Conservation (phyloP, 2,329 filamentous ascomycete species). For the Drechslerella dactyloides region DNA sequence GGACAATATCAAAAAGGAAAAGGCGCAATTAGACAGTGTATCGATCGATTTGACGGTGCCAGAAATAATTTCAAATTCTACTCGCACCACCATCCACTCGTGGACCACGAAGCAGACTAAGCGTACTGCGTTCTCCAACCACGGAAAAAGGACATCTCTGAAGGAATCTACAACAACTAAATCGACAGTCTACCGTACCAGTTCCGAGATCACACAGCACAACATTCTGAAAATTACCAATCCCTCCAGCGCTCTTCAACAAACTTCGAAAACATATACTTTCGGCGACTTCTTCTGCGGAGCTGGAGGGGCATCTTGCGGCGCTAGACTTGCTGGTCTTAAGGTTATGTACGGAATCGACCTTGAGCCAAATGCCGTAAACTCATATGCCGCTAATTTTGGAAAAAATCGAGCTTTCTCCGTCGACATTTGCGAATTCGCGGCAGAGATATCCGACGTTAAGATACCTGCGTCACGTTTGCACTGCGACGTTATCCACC, state of each 20-base stretch:
- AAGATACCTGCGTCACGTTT: constrained; percentile 55
- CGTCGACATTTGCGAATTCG: constrained; percentile 61
- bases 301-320: constrained; percentile 73
- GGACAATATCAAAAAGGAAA: constrained; percentile 2
- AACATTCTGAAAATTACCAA: not conserved
- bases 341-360: constrained; percentile 70
- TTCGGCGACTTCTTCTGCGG: constrained; percentile 76
- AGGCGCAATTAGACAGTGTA: constrained; percentile 1
- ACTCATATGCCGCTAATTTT: constrained; percentile 67
- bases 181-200: not conserved
- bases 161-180: too few species aligned
- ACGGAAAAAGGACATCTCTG: too few species aligned
- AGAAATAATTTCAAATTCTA: not conserved
- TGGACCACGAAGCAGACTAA: not conserved
- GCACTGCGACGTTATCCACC: constrained; percentile 72
- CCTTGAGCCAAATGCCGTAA: constrained; percentile 64
- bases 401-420: constrained; percentile 58
- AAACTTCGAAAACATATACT: constrained; percentile 61
- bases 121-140: not conserved
- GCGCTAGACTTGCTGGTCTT: constrained; percentile 68
- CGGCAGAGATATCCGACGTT: constrained; percentile 63
- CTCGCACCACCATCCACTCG: not conserved
- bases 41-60: constrained; percentile 3
- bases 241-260: not conserved
- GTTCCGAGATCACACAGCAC: not conserved